Evolutionary conservation across 2,329 filamentous ascomycete genomes (phyloP).

Genomic region (Ascocoryne sarcoides): DNA sequence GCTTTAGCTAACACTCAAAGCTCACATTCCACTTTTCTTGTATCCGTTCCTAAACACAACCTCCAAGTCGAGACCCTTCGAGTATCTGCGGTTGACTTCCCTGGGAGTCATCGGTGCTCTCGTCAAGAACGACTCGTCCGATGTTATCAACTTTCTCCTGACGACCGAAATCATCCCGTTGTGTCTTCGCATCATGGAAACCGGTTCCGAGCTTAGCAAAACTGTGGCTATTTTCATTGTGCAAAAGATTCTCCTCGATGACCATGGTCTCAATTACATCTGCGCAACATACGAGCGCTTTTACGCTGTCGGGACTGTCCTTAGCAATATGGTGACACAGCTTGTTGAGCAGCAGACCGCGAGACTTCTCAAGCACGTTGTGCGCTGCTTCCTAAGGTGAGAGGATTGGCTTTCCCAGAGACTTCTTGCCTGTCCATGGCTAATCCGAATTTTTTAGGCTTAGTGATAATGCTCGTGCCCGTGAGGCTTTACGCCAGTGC

Average conservation of each 20-base stretch:
- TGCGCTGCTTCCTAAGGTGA: slow-evolving; percentile 90
- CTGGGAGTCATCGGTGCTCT: slow-evolving; percentile 93
- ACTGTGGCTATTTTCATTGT: slow-evolving; percentile 99
- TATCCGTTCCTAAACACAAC: slow-evolving; percentile 99
- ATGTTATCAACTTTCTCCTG: slow-evolving; percentile 97
- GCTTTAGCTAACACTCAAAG: slow-evolving; percentile 37
- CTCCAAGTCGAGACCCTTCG: slow-evolving; percentile 93
- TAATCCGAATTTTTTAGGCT: slow-evolving; percentile 44
- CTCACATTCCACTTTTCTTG: slow-evolving; percentile 93
- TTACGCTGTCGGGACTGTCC: slow-evolving; percentile 92
- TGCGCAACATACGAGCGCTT: slow-evolving; percentile 98
- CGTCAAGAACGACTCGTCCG: slow-evolving; percentile 97
- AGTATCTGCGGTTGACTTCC: slow-evolving; percentile 92
- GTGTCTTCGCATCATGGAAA: slow-evolving; percentile 98
- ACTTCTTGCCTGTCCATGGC: neutral
- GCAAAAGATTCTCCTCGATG: slow-evolving; percentile 95
- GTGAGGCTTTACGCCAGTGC: slow-evolving; percentile 90
- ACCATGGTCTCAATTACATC: slow-evolving; percentile 95
- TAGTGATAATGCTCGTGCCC: slow-evolving; percentile 90
- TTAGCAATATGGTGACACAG: slow-evolving; percentile 98
- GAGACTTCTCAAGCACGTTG: slow-evolving; percentile 90
- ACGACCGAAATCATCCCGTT: slow-evolving; percentile 98
- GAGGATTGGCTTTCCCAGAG: slow-evolving; percentile 25
- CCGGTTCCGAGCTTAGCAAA: slow-evolving; percentile 94
- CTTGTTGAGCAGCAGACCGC: slow-evolving; percentile 97